These are phyloP conservation scores for Rhizophora mangle DNA, from an alignment of 345 rosid genomes.

Conservation along the genomic window DNA sequence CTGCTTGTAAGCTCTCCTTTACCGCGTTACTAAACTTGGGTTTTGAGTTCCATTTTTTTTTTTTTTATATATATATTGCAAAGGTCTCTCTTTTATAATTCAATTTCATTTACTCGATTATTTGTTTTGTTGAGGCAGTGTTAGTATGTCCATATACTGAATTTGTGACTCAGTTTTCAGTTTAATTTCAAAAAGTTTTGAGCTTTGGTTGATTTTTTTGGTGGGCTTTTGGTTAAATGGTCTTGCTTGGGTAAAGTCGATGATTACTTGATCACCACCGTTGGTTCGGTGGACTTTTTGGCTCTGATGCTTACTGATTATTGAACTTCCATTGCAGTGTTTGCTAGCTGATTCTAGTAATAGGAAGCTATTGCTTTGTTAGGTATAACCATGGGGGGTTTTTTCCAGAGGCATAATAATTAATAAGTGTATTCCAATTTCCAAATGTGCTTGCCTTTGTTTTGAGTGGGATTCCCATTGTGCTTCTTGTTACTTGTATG, in stretches of 20 bases:
- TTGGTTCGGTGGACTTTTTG: constrained; percentile 18
- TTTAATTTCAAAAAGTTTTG: constrained; percentile 1
- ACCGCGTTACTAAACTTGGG: background rate
- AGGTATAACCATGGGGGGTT: background rate
- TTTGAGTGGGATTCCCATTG: too few relatives aligned
- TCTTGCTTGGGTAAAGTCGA: constrained; percentile 1
- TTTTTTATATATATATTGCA: background rate
- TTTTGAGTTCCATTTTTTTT: background rate
- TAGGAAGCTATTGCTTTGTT: too few relatives aligned
- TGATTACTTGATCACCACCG: constrained; percentile 9
- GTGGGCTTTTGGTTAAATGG: constrained; percentile 6
- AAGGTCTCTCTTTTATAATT: background rate
- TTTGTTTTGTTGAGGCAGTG: background rate
- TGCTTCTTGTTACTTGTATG: too few relatives aligned
- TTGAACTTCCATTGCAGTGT: background rate
- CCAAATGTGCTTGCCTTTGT: too few relatives aligned
- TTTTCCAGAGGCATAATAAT: background rate
- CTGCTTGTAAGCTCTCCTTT: constrained; percentile 20
- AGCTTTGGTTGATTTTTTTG: background rate
- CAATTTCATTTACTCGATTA: background rate
- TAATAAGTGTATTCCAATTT: too few relatives aligned
- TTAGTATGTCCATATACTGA: background rate
- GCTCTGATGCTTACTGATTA: background rate
- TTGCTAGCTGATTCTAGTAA: background rate
- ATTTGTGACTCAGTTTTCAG: background rate